Evolutionary conservation across 1,284 basidiomycete species (phyloP).

Genomic region (Sanghuangporus weigelae): DNA sequence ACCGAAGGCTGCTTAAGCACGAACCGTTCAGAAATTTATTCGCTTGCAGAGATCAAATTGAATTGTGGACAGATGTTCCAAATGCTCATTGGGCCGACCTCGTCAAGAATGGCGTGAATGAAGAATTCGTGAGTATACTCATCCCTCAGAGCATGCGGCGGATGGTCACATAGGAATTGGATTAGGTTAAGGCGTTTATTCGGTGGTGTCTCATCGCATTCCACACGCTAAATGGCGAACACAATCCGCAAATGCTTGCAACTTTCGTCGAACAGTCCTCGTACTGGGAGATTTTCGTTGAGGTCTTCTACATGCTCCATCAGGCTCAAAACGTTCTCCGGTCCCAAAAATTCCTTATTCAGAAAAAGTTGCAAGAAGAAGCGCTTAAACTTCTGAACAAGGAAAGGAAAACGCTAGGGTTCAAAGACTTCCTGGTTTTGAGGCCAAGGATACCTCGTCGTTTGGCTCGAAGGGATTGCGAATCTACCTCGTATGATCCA

Average conservation of each 20-base stretch:
- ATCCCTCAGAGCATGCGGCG: background rate
- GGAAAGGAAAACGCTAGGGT: background rate
- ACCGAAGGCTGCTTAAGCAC: constrained; percentile 25
- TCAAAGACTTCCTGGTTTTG: background rate
- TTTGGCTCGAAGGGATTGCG: no score
- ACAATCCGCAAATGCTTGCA: background rate
- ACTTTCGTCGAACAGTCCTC: background rate
- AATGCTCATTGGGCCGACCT: background rate
- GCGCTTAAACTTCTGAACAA: background rate
- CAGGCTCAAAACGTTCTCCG: background rate
- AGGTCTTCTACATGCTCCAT: constrained; percentile 5
- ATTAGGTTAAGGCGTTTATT: background rate
- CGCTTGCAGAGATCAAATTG: background rate
- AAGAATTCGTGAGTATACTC: background rate
- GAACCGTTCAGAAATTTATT: constrained; percentile 28
- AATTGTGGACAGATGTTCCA: background rate
- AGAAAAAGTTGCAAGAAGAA: background rate
- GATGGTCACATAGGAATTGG: background rate
- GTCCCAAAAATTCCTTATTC: no score
- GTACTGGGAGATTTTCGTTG: constrained; percentile 4
- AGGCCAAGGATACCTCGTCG: background rate
- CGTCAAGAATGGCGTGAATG: background rate
- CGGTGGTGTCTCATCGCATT: background rate
- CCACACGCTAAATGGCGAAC: background rate
- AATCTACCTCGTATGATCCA: no score